A percentile compares a stretch with the other conserved stretches of the same genome.
phyloP scores from a whole-genome alignment of 345 rosid species.

The Cochlearia excelsa region DNA sequence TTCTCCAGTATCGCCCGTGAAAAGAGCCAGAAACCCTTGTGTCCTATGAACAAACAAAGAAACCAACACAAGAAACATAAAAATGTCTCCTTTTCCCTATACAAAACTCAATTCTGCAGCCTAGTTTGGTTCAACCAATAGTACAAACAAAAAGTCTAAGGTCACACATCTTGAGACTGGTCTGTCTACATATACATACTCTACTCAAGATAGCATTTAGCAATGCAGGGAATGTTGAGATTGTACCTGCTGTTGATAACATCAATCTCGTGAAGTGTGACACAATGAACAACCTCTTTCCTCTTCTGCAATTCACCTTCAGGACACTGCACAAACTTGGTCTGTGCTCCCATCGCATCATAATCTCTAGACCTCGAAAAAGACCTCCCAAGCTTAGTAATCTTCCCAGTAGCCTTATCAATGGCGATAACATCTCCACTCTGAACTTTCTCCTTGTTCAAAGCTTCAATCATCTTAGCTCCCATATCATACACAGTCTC shows the following conservation, averaged over 20 bases:
- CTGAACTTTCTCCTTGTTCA: slow-evolving; percentile 37
- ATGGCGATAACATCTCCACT: slow-evolving; percentile 92
- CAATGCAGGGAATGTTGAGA: background rate
- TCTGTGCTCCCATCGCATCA: slow-evolving; percentile 94
- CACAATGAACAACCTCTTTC: slow-evolving; percentile 95
- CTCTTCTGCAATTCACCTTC: slow-evolving; percentile 96
- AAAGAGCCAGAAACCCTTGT: slow-evolving; percentile 92
- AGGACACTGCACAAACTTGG: slow-evolving; percentile 95
- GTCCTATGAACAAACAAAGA: slow-evolving; percentile 48
- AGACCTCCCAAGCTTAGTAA: slow-evolving; percentile 87
- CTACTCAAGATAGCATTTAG: too few relatives aligned
- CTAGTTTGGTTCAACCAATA: background rate
- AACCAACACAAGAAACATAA: background rate
- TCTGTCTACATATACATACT: background rate
- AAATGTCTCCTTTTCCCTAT: background rate
- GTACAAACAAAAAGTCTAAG: background rate
- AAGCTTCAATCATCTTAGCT: slow-evolving; percentile 82
- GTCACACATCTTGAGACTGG: background rate
- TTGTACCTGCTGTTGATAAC: slow-evolving; percentile 90
- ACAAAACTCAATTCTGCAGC: background rate
- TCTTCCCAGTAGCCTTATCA: slow-evolving; percentile 86
- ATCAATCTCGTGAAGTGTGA: slow-evolving; percentile 94
- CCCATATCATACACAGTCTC: slow-evolving; percentile 89
- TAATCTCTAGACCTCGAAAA: slow-evolving; percentile 89
- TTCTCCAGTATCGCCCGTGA: slow-evolving; percentile 96